Evolutionary conservation across 177 flowering plant species (phyloP), one percentile per base, ranked within the genome.

Genomic region (Vitis hybrid): DNA sequence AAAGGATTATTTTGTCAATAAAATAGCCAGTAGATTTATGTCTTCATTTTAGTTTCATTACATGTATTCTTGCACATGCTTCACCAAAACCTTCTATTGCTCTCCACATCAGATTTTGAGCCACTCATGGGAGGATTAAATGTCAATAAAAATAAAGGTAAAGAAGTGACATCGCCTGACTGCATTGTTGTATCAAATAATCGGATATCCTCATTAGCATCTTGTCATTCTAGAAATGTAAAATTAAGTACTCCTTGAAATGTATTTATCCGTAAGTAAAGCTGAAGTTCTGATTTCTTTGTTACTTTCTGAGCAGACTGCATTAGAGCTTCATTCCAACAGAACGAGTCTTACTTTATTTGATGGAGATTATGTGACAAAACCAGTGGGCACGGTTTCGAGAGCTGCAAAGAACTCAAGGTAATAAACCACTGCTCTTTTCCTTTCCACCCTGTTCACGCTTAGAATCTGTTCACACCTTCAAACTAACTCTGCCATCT

Each of bases 301-400:
- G 51, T 10, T 20, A 29, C 55, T 76, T 73, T 51, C 16, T 67
- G 65, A 68, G 77, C 93, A 86, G 90, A 76, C 88, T 19, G 66
- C 78, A 6, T 77, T 74, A 20, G 92, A 87, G 33, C 79, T 83
- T 51, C 85, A 66, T 53, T 70, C 86, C 50, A 74, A 75, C 73
- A 73, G 85, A 73, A 59, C 57, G 53, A 79, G 73, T 64, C 29
- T 71, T 11, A 72, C 65, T 50, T 60, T 73, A 3, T 68, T 20
- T 65, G 89, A 87, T 55, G 82, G 76, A 70, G 92, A 89, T 69
- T 78, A 82, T 33, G 51, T 59, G 56, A 48, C 70, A 57, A 82
- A 73, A 64, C 79, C 77, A 11, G 60, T 57, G 18, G 58, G 53
- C 16, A 70, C 72, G 60, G 60, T 73, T 64, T 75, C 86, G 55